A percentile compares a stretch with the other conserved stretches of the same genome.
Evolutionary conservation across 202 grass and related monocot genomes (phyloP).

Genomic region (Digitaria exilis): DNA sequence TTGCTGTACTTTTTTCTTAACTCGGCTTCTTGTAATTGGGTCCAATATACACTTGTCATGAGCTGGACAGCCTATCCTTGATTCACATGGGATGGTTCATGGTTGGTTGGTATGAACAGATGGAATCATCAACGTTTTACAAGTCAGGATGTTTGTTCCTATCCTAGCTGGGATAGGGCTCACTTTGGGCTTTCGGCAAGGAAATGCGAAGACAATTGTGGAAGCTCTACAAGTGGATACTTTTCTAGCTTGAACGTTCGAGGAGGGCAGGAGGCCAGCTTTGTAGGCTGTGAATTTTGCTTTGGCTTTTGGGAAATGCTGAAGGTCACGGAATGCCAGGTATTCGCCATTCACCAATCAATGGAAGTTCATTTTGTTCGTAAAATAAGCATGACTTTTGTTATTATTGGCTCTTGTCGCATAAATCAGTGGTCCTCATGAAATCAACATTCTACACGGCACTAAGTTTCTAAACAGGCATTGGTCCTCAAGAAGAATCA

Average conservation of each 20-base stretch:
- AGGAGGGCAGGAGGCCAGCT: background rate
- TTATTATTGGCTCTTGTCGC: background rate
- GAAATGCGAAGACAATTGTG: conserved; percentile 8
- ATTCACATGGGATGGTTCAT: too few species aligned
- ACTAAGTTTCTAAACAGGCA: too few species aligned
- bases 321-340: conserved; percentile 41
- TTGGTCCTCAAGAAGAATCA: too few species aligned
- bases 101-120: too few species aligned
- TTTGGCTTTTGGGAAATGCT: conserved; percentile 38
- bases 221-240: background rate
- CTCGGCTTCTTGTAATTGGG: too few species aligned
- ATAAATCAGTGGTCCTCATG: conserved; percentile 13
- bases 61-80: too few species aligned
- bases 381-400: background rate
- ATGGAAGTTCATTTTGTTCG: background rate
- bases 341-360: conserved; percentile 35
- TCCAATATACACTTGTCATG: too few species aligned
- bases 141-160: background rate
- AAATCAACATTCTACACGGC: background rate
- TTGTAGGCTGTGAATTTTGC: conserved; percentile 18
- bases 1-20: too few species aligned
- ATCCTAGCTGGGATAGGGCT: conserved; percentile 12
- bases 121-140: background rate
- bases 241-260: background rate
- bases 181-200: background rate